phyloP scores from a whole-genome alignment of 768 basidiomycete species.

The Epithele typhae region DNA sequence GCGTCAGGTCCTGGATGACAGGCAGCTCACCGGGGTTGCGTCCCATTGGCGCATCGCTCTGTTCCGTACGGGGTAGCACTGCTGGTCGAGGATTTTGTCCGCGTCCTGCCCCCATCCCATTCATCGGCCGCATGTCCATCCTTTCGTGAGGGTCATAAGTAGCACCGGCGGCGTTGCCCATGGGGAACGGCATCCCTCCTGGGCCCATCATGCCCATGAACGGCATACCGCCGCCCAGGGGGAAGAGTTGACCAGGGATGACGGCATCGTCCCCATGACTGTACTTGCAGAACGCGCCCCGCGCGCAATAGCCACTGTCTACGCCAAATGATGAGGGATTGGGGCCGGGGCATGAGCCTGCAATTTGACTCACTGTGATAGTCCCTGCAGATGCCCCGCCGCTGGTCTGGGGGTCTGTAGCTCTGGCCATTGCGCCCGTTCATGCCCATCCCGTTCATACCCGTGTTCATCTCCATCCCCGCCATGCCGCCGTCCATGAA shows the following conservation, averaged over 20 bases:
- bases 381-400: constrained; percentile 80
- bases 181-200: constrained; percentile 51
- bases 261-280: constrained; percentile 90
- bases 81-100: constrained; percentile 48
- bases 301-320: constrained; percentile 91
- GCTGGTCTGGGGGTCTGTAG: constrained; percentile 70
- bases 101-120: constrained; percentile 25
- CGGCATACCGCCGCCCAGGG: constrained; percentile 51
- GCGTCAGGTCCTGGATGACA: constrained; percentile 81
- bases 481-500: constrained; percentile 30
- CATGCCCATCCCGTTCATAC: constrained; percentile 22
- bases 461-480: constrained; percentile 22
- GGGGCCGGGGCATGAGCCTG: too few species aligned
- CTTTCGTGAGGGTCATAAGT: constrained; percentile 78
- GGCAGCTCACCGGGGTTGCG: constrained; percentile 67
- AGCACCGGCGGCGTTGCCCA: constrained; percentile 28
- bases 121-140: constrained; percentile 69
- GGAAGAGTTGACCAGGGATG: constrained; percentile 64
- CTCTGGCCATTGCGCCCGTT: constrained; percentile 50
- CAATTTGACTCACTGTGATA: constrained; percentile 73
- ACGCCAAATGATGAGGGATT: constrained; percentile 4
- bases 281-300: constrained; percentile 86
- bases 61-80: constrained; percentile 52
- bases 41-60: constrained; percentile 34
- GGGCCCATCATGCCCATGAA: constrained; percentile 69